These are phyloP conservation scores for Saccharomycopsis javanensis DNA, from an alignment of 805 yeast species.

Conservation along the genomic window DNA sequence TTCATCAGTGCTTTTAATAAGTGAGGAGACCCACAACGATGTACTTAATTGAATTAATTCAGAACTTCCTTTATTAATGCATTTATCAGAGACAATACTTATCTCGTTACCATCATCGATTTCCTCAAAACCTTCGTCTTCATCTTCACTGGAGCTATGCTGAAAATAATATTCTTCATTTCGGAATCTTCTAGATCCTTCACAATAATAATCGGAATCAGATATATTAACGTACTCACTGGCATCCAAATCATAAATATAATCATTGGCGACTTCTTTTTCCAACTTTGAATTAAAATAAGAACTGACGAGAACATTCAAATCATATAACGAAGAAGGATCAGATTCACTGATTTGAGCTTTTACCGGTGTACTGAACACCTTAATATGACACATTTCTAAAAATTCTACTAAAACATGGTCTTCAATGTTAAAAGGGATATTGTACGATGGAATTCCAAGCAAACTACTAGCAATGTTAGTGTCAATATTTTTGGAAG, in stretches of 20 bases:
- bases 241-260: neutral
- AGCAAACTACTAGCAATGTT: neutral
- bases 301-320: constrained; percentile 6
- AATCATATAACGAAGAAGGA: constrained; percentile 4
- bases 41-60: constrained; percentile 9
- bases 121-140: neutral
- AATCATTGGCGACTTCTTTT: neutral
- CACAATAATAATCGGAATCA: neutral
- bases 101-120: neutral
- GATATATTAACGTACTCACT: neutral
- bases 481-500: neutral
- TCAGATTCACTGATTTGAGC: constrained; percentile 5
- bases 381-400: constrained; percentile 9
- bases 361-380: constrained; percentile 13
- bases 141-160: neutral
- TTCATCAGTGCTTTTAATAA: constrained; percentile 12
- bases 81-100: neutral
- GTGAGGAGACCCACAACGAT: constrained; percentile 18
- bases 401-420: constrained; percentile 8
- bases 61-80: neutral
- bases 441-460: neutral
- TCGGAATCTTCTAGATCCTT: constrained; percentile 1
- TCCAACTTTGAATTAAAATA: constrained; percentile 7
- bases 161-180: neutral
- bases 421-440: constrained; percentile 9